Evolutionary conservation across 2,329 filamentous ascomycete genomes (phyloP), one percentile per base, ranked within the genome.

Genomic region (Plenodomus tracheiphilus): DNA sequence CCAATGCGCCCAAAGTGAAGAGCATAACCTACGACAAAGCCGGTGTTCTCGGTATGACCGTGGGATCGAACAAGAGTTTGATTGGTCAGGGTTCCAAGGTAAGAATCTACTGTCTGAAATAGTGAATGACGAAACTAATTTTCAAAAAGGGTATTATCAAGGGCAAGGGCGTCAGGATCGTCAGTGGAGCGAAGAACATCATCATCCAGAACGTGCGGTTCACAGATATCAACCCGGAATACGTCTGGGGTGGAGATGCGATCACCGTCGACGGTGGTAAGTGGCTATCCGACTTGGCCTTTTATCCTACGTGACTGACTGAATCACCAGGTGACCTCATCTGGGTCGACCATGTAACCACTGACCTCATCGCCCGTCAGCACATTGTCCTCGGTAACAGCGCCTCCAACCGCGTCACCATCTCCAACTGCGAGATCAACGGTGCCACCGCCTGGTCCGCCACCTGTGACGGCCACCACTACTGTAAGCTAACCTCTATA

Each of bases 341-440:
- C 56, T 63, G 62, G 59, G 58, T 64, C 22, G 62, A 66, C 47
- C 65, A 69, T 49, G 48, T 55, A 36, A 69, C 81, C 70, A 81
- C 80, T 41, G 81, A 81, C 43, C 76, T 80, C 38, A 80, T 84
- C 56, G 81, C 80, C 44, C 81, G 83, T 38, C 82, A 85, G 68
- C 79, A 84, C 73, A 79, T 84, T 41, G 83, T 85, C 41, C 76
- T 82, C 41, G 83, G 83, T 51, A 79, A 76, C 63, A 62, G 66
- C 2, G 77, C 80, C 42, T 78, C 76, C 59, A 77, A 76, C 65
- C 79, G 80, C 38, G 79, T 85, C 17, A 83, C 81, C 21, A 78
- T 86, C 65, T 81, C 82, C 58, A 85, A 85, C 77, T 76, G 65
- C 70, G 79, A 82, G 62, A 79, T 86, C 58, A 78, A 86, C 61